Conservation (phyloP, 2,329 filamentous ascomycete species). For the Ilyonectria robusta region DNA sequence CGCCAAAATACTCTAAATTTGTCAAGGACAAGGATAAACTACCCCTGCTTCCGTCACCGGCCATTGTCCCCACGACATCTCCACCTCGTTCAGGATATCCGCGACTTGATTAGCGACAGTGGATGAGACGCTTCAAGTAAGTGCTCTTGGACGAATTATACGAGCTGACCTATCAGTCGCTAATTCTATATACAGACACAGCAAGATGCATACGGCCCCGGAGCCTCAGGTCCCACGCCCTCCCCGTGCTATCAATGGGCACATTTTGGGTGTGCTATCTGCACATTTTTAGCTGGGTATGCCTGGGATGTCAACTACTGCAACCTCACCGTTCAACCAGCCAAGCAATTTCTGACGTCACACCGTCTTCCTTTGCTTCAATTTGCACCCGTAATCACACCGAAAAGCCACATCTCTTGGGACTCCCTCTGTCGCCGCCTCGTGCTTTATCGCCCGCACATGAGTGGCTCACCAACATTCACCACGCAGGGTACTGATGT, state of each 20-base stretch:
- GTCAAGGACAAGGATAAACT: background rate
- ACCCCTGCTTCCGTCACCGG: constrained; percentile 6
- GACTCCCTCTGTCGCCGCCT: constrained; percentile 22
- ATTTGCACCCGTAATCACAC: constrained; percentile 30
- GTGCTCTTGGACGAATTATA: background rate
- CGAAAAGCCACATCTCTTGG: constrained; percentile 18
- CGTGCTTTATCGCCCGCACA: constrained; percentile 42
- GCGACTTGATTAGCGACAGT: background rate
- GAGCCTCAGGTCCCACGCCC: background rate
- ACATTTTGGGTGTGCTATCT: background rate
- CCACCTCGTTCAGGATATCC: constrained; percentile 2
- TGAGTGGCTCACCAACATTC: constrained; percentile 41
- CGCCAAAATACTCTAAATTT: constrained; percentile 1
- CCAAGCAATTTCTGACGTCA: constrained; percentile 32
- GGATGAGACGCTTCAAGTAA: background rate
- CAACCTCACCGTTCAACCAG: background rate
- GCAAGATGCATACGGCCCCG: background rate
- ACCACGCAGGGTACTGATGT: constrained; percentile 21
- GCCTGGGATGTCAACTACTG: background rate
- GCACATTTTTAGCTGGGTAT: background rate
- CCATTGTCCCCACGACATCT: constrained; percentile 1
- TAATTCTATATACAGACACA: background rate
- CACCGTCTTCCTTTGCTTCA: constrained; percentile 32
- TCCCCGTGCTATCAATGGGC: background rate
- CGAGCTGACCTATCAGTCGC: background rate